Base-by-base conservation (phyloP, 345 rosid species). In the Theobroma cacao region DNA sequence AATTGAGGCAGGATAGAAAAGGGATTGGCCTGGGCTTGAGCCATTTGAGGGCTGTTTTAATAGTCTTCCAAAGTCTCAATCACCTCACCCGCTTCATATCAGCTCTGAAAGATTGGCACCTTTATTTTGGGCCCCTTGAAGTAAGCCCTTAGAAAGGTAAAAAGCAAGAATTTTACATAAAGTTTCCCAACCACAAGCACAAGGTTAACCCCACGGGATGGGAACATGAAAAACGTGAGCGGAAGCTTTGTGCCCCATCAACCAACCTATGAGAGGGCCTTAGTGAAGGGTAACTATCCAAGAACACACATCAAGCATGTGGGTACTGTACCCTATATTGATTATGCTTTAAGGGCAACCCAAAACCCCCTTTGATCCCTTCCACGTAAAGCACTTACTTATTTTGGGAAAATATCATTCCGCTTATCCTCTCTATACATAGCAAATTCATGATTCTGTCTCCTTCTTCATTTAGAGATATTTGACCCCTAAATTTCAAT, bases 261-360 rank as follows among this genome's bases (percentile, higher is more conserved):
- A 72, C 75, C 43, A 72, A 52, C 62, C 59, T 50, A 6, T 3
- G 22, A 72, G 38, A 28, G 45, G 9, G 20, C 53, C 67, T 74
- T 17, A 65, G 47, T 34, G 33, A 48, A 18, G 34, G 38, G 74
- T 66, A 52, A 52, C 31, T 67, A 58, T 66, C 73, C 13, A 38
- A 26, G 70, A 64, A 80, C 71, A 63, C 30, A 47, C 72, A 72
- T 81, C 80, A 77, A 74, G 20, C 74, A 55, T 76, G 64, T 81
- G 60, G 59, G 79, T 11, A 47, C 22, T 31, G 38, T 72, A 36
- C 67, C 79, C 80, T 18, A 11, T 65, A 31, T 87, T 79, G 89
- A 83, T 87, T 82, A 31, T 85, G 85, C 90, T 87, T 87, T 33
- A 85, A 87, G 88, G 78, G 53, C 88, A 83, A 83, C 80, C 86